Percentiles rank a stretch among this genome's conserved stretches.
phyloP scores from a whole-genome alignment of 1,139 yeast species.

The Yamadazyma sp. region DNA sequence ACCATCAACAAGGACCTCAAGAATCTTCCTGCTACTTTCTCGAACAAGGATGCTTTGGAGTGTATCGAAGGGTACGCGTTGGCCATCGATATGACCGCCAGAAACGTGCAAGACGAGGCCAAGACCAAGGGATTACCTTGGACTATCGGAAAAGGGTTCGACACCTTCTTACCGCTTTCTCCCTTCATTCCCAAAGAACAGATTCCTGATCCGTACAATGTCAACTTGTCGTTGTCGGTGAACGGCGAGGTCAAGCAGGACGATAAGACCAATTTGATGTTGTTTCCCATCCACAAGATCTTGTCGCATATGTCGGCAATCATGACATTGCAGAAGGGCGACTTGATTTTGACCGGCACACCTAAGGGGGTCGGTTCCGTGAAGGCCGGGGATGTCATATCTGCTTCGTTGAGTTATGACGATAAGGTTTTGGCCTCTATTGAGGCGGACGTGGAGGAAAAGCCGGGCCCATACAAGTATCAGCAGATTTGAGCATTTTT shows the following conservation, averaged over 20 bases:
- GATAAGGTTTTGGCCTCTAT: slow-evolving; percentile 56
- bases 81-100: slow-evolving; percentile 91
- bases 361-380: slow-evolving; percentile 96
- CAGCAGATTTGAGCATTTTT: slow-evolving; percentile 46
- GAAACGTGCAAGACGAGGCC: slow-evolving; percentile 94
- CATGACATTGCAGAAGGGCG: slow-evolving; percentile 91
- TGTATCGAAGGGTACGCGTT: slow-evolving; percentile 83
- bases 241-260: slow-evolving; percentile 73
- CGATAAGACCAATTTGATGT: slow-evolving; percentile 82
- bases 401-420: slow-evolving; percentile 58
- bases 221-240: slow-evolving; percentile 62
- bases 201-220: slow-evolving; percentile 75
- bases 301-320: slow-evolving; percentile 78
- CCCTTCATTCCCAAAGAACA: slow-evolving; percentile 61
- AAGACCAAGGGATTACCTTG: slow-evolving; percentile 94
- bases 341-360: slow-evolving; percentile 89
- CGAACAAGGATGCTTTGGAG: slow-evolving; percentile 68
- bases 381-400: slow-evolving; percentile 72
- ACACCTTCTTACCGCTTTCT: slow-evolving; percentile 87
- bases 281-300: slow-evolving; percentile 81
- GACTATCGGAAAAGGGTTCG: slow-evolving; percentile 96
- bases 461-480: slow-evolving; percentile 80
- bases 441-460: slow-evolving; percentile 55
- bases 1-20: slow-evolving; percentile 64
- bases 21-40: slow-evolving; percentile 60